Evolutionary conservation across 345 rosid species (phyloP), one percentile per base, ranked within the genome.

Genomic region (Kernera saxatilis): DNA sequence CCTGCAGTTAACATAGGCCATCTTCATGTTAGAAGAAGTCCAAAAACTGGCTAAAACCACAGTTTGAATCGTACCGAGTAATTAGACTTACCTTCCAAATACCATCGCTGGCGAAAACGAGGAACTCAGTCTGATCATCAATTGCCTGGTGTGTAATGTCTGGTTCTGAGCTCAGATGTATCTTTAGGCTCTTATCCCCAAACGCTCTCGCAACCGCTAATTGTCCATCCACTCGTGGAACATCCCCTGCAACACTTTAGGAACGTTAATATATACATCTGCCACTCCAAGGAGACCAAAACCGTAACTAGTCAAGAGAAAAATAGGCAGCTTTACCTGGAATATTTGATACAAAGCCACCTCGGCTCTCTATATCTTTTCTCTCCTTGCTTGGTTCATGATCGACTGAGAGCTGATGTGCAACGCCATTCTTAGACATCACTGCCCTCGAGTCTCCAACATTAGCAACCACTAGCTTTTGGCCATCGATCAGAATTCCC

Each of bases 381-480:
- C 77, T 84, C 73, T 92, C 98, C 65, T 70, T 89, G 81, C 83
- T 82, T n/a, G 96, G 98, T 69, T 92, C 98, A 53, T 92, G 96
- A 81, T 92, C 98, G 8, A 87, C 78, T 0, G 96, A 85, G 22
- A 92, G 77, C 75, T 92, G 98, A 68, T 76, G 61, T 6, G 90
- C 93, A 54, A 64, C 79, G 3, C 94, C 89, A 6, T 84, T 87
- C 81, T 76, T 84, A 71, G 79, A 78, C 58, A 89, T 61, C 43
- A 92, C 96, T 46, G 98, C 98, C 21, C 98, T 86, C 18, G 98
- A 92, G 83, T 92, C 98, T 32, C 98, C 98, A 23, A 92, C 93
- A 76, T 92, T 92, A 46, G 88, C 92, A 66, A 92, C 90, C 43
- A 87, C 81, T 27, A 89, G 85, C 79, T 82, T 86, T 78, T 78